Conservation (phyloP, 768 basidiomycete genomes). For the Rhodotorula toruloides region DNA sequence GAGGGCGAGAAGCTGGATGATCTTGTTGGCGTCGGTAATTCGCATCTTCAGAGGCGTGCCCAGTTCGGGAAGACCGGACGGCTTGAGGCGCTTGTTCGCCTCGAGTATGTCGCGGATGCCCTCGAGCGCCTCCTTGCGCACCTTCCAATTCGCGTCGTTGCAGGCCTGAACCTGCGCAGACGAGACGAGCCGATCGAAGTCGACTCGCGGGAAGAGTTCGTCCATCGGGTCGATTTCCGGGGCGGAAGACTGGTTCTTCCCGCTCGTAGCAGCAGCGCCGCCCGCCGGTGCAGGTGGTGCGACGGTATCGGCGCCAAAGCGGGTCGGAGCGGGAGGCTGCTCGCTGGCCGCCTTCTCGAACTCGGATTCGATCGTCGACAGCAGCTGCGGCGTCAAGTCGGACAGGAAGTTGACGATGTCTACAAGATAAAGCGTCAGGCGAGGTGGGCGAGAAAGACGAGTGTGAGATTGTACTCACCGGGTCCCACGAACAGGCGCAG, state of each 20-base stretch:
- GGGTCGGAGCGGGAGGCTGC: conserved; percentile 68
- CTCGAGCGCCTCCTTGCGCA: conserved; percentile 90
- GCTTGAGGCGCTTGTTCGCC: conserved; percentile 84
- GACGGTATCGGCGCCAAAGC: conserved; percentile 69
- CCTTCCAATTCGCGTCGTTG: conserved; percentile 94
- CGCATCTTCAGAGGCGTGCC: conserved; percentile 79
- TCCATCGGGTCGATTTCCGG: conserved; percentile 67
- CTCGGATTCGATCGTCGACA: conserved; percentile 80
- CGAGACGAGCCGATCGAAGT: conserved; percentile 77
- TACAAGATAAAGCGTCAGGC: conserved; percentile 45
- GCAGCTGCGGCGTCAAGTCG: conserved; percentile 87
- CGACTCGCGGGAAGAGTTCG: conserved; percentile 90
- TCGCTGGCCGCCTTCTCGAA: conserved; percentile 86
- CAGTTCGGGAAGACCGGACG: conserved; percentile 79
- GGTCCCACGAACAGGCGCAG: conserved; percentile 85
- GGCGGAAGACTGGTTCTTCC: conserved; percentile 36
- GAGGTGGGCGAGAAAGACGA: background rate
- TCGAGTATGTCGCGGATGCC: conserved; percentile 74
- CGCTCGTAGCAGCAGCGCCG: conserved; percentile 42
- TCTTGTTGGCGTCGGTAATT: conserved; percentile 86
- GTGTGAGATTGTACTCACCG: conserved; percentile 58
- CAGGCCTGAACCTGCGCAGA: conserved; percentile 74
- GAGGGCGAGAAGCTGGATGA: conserved; percentile 81
- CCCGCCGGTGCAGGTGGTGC: conserved; percentile 51
- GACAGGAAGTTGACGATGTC: conserved; percentile 88